phyloP scores from a whole-genome alignment of 2,329 filamentous ascomycete species.

The Fusarium metavorans region DNA sequence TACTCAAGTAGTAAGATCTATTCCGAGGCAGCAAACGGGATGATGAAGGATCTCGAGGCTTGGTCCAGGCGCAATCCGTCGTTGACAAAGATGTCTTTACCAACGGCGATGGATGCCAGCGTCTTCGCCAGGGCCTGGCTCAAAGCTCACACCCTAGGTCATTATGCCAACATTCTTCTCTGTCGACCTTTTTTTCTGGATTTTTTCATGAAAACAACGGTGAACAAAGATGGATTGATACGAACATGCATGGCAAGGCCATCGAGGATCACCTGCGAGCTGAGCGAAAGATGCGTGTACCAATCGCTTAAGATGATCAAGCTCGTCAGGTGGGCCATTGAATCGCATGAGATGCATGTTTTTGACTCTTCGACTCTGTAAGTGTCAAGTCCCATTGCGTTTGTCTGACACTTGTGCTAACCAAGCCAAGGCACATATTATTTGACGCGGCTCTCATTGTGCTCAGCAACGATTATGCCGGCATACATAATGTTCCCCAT shows the following conservation, averaged over 20 bases:
- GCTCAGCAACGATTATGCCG: conserved; percentile 68
- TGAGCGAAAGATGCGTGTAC: conserved; percentile 56
- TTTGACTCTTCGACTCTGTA: conserved; percentile 70
- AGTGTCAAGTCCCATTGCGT: conserved; percentile 43
- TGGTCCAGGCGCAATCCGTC: conserved; percentile 55
- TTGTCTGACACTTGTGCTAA: background rate
- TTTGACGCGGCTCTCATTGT: conserved; percentile 67
- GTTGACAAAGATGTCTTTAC: conserved; percentile 57
- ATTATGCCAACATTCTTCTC: conserved; percentile 72
- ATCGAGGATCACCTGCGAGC: conserved; percentile 45
- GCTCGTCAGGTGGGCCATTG: conserved; percentile 59
- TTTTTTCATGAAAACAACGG: conserved; percentile 59
- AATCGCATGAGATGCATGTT: conserved; percentile 59
- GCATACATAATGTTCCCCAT: conserved; percentile 58
- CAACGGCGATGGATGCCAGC: background rate
- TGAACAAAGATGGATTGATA: background rate
- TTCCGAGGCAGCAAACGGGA: conserved; percentile 66
- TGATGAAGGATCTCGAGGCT: conserved; percentile 53
- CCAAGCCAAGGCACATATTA: conserved; percentile 63
- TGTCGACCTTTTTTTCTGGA: conserved; percentile 74
- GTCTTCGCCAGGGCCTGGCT: conserved; percentile 69
- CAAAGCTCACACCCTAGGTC: conserved; percentile 72
- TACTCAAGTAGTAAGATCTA: conserved; percentile 72
- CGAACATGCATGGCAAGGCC: background rate
- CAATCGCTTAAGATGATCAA: conserved; percentile 57